Evolutionary conservation across 2,329 filamentous ascomycete genomes (phyloP).

Genomic region (Trichoderma harzianum): DNA sequence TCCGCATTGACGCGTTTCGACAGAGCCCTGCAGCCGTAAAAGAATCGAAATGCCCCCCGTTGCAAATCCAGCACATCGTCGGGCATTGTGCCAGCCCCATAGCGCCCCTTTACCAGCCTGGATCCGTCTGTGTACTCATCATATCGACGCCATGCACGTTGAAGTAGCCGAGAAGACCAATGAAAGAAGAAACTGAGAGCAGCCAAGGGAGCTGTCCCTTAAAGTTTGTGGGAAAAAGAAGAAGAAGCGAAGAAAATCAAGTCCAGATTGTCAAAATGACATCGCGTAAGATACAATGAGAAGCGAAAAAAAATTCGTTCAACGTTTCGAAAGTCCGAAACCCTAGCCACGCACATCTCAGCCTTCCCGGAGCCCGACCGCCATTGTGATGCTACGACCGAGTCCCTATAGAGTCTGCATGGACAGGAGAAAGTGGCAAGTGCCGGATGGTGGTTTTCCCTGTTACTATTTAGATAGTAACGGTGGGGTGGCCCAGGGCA

Average conservation of each 20-base stretch:
- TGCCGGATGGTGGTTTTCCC: background rate
- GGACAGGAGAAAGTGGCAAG: slow-evolving; percentile 17
- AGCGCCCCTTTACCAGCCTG: slow-evolving; percentile 12
- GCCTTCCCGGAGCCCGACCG: slow-evolving; percentile 15
- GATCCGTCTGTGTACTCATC: slow-evolving; percentile 22
- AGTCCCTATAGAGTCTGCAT: slow-evolving; percentile 11
- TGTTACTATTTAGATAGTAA: slow-evolving; percentile 27
- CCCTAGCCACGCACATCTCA: slow-evolving; percentile 19
- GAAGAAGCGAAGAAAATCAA: slow-evolving; percentile 11
- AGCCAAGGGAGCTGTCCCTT: slow-evolving; percentile 1
- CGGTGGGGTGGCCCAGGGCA: slow-evolving; percentile 31
- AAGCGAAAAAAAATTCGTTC: slow-evolving; percentile 21
- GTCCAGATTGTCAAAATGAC: slow-evolving; percentile 19
- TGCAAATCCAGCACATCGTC: slow-evolving; percentile 20
- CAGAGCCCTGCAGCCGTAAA: background rate
- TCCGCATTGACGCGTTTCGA: background rate
- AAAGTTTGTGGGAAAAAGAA: slow-evolving; percentile 10
- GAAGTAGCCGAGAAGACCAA: slow-evolving; percentile 7
- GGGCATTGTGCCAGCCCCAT: slow-evolving; percentile 12
- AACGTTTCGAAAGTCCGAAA: slow-evolving; percentile 18
- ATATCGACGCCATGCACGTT: slow-evolving; percentile 21
- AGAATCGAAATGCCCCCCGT: slow-evolving; percentile 16
- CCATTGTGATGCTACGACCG: slow-evolving; percentile 9
- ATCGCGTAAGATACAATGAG: slow-evolving; percentile 24
- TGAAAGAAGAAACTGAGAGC: background rate